Evolutionary conservation across 305 asterid species (phyloP).

Genomic region (Fraxinus greggii): DNA sequence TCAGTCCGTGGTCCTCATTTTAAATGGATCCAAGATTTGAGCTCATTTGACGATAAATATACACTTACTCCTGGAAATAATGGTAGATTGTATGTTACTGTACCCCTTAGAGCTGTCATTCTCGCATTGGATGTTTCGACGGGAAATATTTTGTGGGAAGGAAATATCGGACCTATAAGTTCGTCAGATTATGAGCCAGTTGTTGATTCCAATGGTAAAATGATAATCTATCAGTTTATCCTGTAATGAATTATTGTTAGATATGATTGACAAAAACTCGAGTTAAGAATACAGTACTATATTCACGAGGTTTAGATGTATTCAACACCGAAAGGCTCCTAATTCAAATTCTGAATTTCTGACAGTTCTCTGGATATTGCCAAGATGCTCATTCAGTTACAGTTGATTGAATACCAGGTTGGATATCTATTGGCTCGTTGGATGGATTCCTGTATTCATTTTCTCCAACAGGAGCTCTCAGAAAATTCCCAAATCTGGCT

Average conservation of each 20-base stretch:
- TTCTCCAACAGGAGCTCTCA: conserved; percentile 65
- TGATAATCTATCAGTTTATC: neutral
- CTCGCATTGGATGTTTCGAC: conserved; percentile 70
- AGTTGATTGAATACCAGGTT: conserved; percentile 55
- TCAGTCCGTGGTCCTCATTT: conserved; percentile 77
- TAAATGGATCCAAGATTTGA: conserved; percentile 83
- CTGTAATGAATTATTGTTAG: neutral
- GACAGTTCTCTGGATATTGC: neutral
- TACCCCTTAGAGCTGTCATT: conserved; percentile 44
- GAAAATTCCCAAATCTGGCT: conserved; percentile 51
- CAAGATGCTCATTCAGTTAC: neutral
- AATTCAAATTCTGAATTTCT: neutral
- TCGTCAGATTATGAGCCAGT: conserved; percentile 66
- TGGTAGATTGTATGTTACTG: conserved; percentile 61
- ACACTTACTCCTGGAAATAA: conserved; percentile 74
- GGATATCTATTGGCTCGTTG: conserved; percentile 88
- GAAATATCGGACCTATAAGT: conserved; percentile 66
- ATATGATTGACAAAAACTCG: neutral
- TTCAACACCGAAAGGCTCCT: neutral
- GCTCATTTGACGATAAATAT: conserved; percentile 52
- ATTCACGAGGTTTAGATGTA: neutral
- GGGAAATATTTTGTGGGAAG: conserved; percentile 73
- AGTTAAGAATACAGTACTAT: neutral
- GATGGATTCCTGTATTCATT: conserved; percentile 85
- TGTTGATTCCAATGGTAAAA: conserved; percentile 75